Evolutionary conservation across 2,329 filamentous ascomycete species (phyloP), one percentile per base, ranked within the genome.

Genomic region (Aspergillus pseudoglaucus): DNA sequence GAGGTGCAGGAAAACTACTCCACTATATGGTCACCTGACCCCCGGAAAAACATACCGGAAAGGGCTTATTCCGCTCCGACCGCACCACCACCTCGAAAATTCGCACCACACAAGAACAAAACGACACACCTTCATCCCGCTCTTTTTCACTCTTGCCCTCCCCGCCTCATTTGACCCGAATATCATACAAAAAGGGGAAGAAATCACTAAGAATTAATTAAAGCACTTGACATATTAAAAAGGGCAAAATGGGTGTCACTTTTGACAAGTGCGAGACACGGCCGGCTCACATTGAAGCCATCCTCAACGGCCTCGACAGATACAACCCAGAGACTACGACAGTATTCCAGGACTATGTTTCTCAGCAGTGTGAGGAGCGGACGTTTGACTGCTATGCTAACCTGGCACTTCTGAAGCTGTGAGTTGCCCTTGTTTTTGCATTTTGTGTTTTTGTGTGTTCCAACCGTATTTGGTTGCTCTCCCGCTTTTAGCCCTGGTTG

Each of bases 291-390:
- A 94, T 98, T 73, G 86, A 89, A 68, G 79, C 76, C 71, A 96
- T 98, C 66, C 89, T 98, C 67, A 95, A 91, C 75, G 91, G 93
- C 61, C 88, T 98, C 56, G 93, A 98, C 74, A 83, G 93, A 66
- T 98, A 98, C 78, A 98, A 98, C 74, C 93, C 93, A 38, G 93
- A 98, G 77, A 95, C 93, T 45, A 95, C 94, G 44, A 82, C 82
- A 53, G 80, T 88, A 58, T 93, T 98, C 72, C 91, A 98, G 79
- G 86, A 88, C 70, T 98, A 98, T 74, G 85, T 98, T 54, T 80
- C 81, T 66, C 84, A 90, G 72, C 93, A 98, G 76, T 98, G 93
- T 78, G 91, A 97, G 74, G 84, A 87, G 72, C 86, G 90, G 75
- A 90, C 87, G 61, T 90, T 89, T 74, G 93, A 98, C 74, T 88